Percentiles rank a stretch among this genome's conserved stretches.
These are phyloP conservation scores for Alternaria alternata DNA, from an alignment of 2,329 filamentous ascomycete species.

Conservation along the genomic window DNA sequence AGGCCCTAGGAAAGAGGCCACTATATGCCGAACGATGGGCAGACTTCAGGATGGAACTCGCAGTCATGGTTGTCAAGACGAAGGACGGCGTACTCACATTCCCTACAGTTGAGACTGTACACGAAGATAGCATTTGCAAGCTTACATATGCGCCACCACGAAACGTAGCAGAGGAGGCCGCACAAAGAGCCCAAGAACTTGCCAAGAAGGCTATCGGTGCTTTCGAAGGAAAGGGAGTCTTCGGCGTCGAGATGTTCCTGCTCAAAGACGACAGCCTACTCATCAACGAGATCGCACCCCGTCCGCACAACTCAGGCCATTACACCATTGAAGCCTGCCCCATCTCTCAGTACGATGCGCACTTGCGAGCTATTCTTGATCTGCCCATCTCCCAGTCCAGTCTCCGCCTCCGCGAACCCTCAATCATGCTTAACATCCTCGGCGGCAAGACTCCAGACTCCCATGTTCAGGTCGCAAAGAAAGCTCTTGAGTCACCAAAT, in stretches of 20 bases:
- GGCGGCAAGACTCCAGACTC: conserved; percentile 68
- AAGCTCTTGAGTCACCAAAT: conserved; percentile 65
- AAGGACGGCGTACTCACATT: conserved; percentile 79
- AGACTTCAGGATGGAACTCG: conserved; percentile 83
- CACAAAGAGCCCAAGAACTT: conserved; percentile 74
- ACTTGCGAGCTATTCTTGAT: conserved; percentile 83
- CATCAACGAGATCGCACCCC: conserved; percentile 86
- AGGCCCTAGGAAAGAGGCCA: conserved; percentile 70
- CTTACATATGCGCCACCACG: conserved; percentile 87
- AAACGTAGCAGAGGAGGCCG: conserved; percentile 67
- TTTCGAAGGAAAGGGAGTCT: conserved; percentile 89
- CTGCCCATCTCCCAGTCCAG: conserved; percentile 62
- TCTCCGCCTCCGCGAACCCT: conserved; percentile 65
- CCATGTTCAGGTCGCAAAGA: conserved; percentile 66
- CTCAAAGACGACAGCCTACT: conserved; percentile 74
- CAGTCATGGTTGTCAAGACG: conserved; percentile 94
- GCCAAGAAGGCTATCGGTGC: conserved; percentile 80
- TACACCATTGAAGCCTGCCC: conserved; percentile 93
- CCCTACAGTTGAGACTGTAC: conserved; percentile 91
- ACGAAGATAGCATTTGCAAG: conserved; percentile 95
- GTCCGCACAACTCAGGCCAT: conserved; percentile 91
- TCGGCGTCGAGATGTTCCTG: conserved; percentile 96
- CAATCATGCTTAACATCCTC: conserved; percentile 68
- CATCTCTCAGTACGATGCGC: conserved; percentile 90
- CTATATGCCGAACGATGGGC: conserved; percentile 93